Evolutionary conservation across 2,329 filamentous ascomycete genomes (phyloP).

Genomic region (Coleophoma crateriformis): DNA sequence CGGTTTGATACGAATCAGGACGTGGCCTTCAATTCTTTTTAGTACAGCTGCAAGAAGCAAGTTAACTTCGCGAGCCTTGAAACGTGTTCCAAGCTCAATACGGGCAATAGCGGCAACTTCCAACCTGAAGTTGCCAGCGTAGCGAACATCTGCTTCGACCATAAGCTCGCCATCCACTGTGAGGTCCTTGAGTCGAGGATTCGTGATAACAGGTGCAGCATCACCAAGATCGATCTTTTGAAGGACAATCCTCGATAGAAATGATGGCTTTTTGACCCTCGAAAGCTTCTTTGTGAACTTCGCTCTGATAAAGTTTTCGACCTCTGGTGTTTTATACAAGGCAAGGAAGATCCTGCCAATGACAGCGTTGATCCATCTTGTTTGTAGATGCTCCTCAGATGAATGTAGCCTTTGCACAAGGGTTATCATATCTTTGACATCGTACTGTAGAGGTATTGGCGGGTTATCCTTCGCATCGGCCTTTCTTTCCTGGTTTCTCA

Average conservation of each 20-base stretch:
- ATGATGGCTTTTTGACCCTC: constrained; percentile 84
- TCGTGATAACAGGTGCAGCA: constrained; percentile 81
- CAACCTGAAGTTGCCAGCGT: constrained; percentile 82
- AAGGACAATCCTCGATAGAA: constrained; percentile 80
- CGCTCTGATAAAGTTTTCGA: constrained; percentile 72
- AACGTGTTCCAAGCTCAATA: constrained; percentile 81
- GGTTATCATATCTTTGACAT: constrained; percentile 80
- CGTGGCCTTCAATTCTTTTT: constrained; percentile 79
- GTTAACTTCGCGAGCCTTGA: constrained; percentile 87
- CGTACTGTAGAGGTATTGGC: constrained; percentile 70
- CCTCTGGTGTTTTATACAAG: constrained; percentile 75
- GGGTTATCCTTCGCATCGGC: constrained; percentile 49
- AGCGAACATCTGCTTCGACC: constrained; percentile 81
- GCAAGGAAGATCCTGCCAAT: constrained; percentile 84
- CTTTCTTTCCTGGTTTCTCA: constrained; percentile 75
- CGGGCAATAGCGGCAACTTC: constrained; percentile 91
- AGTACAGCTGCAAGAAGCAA: constrained; percentile 81
- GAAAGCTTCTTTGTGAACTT: constrained; percentile 97
- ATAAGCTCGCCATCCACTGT: constrained; percentile 88
- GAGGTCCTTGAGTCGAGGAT: constrained; percentile 80
- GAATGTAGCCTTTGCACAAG: constrained; percentile 88
- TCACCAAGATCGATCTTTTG: constrained; percentile 82
- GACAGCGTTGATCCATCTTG: constrained; percentile 88
- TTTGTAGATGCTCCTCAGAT: constrained; percentile 84
- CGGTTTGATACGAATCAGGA: constrained; percentile 83